A percentile compares a stretch with the other conserved stretches of the same genome.
These are phyloP conservation scores for Aspergillus affinis DNA, from an alignment of 495 filamentous ascomycete species.

Conservation along the genomic window DNA sequence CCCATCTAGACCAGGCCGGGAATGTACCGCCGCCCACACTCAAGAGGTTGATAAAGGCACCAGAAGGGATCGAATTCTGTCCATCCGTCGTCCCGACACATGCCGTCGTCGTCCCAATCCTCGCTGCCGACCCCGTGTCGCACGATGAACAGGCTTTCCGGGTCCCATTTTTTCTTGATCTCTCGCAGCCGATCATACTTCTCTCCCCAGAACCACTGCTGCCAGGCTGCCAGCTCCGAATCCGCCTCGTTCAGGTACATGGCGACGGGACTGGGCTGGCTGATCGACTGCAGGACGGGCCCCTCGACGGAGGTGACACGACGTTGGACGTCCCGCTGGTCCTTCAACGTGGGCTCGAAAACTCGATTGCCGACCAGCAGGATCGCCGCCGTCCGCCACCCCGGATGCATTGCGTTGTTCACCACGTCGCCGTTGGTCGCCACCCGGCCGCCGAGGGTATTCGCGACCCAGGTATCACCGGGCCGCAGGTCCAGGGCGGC, in stretches of 20 bases:
- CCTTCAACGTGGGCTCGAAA: background rate
- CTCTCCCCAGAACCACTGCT: slow-evolving; percentile 47
- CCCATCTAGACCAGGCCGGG: background rate
- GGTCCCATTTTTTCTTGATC: slow-evolving; percentile 40
- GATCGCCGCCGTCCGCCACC: slow-evolving; percentile 6
- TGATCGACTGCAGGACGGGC: slow-evolving; percentile 4
- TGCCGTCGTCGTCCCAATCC: slow-evolving; percentile 15
- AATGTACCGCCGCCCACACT: background rate
- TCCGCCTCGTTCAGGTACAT: slow-evolving; percentile 48
- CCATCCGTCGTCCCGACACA: slow-evolving; percentile 6
- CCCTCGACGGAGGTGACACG: background rate
- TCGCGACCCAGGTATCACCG: background rate
- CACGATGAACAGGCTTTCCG: slow-evolving; percentile 10
- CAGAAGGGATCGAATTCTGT: background rate
- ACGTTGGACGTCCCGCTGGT: background rate
- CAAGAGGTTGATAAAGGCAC: background rate
- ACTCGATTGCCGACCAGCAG: background rate
- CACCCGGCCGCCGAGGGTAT: slow-evolving; percentile 10
- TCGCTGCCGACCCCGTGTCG: slow-evolving; percentile 18
- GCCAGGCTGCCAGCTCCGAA: slow-evolving; percentile 41
- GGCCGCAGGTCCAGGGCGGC: background rate
- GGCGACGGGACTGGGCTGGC: background rate
- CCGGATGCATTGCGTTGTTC: slow-evolving; percentile 3
- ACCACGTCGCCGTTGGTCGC: background rate
- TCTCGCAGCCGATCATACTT: slow-evolving; percentile 44